phyloP scores from a whole-genome alignment of 78 protist species.

The Corallochytrium limacisporum region DNA sequence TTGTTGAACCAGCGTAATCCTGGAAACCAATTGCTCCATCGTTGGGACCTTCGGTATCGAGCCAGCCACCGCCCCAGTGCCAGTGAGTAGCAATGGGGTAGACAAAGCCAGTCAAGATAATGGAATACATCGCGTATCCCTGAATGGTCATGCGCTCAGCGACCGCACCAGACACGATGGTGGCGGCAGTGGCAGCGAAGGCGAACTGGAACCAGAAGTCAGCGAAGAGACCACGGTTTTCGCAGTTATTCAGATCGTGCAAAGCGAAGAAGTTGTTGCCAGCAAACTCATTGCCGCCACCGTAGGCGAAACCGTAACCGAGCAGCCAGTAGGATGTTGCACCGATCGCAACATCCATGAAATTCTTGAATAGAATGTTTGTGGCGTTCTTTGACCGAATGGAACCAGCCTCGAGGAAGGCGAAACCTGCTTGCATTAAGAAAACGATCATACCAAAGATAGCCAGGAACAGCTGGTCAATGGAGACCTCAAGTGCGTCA shows the following conservation, averaged over 20 bases:
- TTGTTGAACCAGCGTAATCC: conserved; percentile 24
- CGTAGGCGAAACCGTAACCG: conserved; percentile 43
- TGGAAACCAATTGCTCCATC: conserved; percentile 4
- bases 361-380: conserved; percentile 44
- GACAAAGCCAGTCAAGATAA: conserved; percentile 18
- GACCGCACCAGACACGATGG: conserved; percentile 51
- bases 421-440: conserved; percentile 70
- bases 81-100: conserved; percentile 59
- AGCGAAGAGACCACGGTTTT: too few species aligned
- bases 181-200: conserved; percentile 36
- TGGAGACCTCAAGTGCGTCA: too few species aligned
- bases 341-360: conserved; percentile 41
- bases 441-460: conserved; percentile 16
- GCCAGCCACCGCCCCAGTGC: conserved; percentile 30
- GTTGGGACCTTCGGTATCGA: not conserved
- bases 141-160: conserved; percentile 36
- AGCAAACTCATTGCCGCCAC: not conserved
- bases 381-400: conserved; percentile 49
- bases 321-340: conserved; percentile 32
- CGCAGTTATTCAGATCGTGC: not conserved
- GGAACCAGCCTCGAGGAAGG: conserved; percentile 65
- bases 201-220: conserved; percentile 27
- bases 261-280: not conserved
- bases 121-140: conserved; percentile 27
- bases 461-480: not conserved